Evolutionary conservation across 2,329 filamentous ascomycete species (phyloP), one percentile per base, ranked within the genome.

Genomic region (Cercospora sojina): DNA sequence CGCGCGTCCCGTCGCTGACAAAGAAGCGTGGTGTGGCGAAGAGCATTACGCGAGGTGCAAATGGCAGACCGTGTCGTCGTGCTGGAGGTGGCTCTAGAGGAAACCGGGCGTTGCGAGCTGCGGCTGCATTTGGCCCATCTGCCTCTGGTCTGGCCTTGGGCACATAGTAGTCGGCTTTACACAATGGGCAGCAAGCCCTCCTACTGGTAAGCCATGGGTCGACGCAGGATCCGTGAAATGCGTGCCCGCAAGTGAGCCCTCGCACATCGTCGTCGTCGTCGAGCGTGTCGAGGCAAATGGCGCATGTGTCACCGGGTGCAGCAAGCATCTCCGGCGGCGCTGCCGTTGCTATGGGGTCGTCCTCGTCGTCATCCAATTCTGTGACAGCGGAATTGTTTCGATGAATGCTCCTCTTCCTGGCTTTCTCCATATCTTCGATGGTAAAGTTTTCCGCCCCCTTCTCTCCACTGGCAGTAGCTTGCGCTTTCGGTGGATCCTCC

Each of bases 231-330:
- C 93, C 93, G 78, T 99, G 95, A 86, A 98, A 99, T 62, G 94
- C 93, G 79, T 99, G 95, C n/a, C 95, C 95, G 75, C 95, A 99
- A 3, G 92, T 93, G 68, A 99, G 82, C 2, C 95, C 95, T 72
- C 95, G 91, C 59, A 99, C 89, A 76, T 99, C 94, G 73, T 98
- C 95, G 69, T 97, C 92, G 69, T 98, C 92, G 78, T 99, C 95
- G 18, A 99, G 86, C 0, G 87, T 90, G 76, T 99, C 95, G 71
- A 99, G 90, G 79, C 95, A 99, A 74, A 99, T 98, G 59, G 95
- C 95, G 79, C 95, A 99, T 1, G 92, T 91, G 76, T 99, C 95
- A 51, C 94, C 95, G 0, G 92, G 91, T 61, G 90, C 90, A 27
- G 88, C 88, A 66, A 96, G 82, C 76, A 93, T 84, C 74, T 97